Conservation (phyloP, 2,329 filamentous ascomycete species). For the Pseudocercospora cruenta region DNA sequence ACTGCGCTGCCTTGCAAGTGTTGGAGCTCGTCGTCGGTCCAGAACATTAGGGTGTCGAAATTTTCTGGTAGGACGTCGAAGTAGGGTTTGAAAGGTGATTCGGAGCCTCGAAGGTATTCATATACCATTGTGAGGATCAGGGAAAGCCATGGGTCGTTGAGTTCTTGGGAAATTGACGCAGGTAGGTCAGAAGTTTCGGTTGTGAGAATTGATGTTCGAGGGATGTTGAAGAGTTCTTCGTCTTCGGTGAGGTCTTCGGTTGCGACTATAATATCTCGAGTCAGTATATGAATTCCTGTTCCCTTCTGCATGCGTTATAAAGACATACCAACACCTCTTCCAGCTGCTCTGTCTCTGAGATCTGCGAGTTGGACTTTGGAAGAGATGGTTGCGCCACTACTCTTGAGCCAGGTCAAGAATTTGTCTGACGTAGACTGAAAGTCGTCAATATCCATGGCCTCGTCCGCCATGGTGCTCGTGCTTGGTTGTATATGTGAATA, state of each 20-base stretch:
- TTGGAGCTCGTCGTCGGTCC: slow-evolving; percentile 70
- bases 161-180: slow-evolving; percentile 27
- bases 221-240: slow-evolving; percentile 79
- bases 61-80: slow-evolving; percentile 70
- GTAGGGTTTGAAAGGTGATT: slow-evolving; percentile 76
- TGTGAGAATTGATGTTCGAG: slow-evolving; percentile 71
- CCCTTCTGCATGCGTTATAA: background rate
- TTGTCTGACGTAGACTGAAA: slow-evolving; percentile 48
- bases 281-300: slow-evolving; percentile 7
- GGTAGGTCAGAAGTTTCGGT: slow-evolving; percentile 72
- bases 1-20: slow-evolving; percentile 78
- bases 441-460: slow-evolving; percentile 32
- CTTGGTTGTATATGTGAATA: slow-evolving; percentile 1
- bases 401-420: slow-evolving; percentile 63
- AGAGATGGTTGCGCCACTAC: slow-evolving; percentile 58
- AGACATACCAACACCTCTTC: slow-evolving; percentile 65
- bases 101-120: slow-evolving; percentile 63
- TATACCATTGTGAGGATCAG: slow-evolving; percentile 81
- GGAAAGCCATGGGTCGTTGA: slow-evolving; percentile 54
- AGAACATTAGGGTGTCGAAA: slow-evolving; percentile 92
- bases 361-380: slow-evolving; percentile 63
- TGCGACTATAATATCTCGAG: slow-evolving; percentile 62
- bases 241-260: slow-evolving; percentile 70
- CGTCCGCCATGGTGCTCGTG: slow-evolving; percentile 12
- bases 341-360: slow-evolving; percentile 58